Conservation (phyloP, 1,139 yeast species). For the Pneumocystis murina region DNA sequence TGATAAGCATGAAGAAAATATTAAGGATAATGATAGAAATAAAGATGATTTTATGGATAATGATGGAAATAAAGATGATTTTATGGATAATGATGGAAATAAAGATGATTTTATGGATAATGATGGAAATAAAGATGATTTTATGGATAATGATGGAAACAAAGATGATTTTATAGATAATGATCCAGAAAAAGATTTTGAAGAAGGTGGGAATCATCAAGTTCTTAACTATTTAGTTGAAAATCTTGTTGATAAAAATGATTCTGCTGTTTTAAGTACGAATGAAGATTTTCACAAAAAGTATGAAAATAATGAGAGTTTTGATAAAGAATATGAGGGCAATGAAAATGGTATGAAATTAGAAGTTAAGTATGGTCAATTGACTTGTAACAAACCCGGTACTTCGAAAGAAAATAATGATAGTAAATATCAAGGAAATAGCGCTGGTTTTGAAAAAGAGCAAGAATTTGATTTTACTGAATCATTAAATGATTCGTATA, state of each 20-base stretch:
- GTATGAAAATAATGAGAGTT: background rate
- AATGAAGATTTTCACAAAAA: slow-evolving; percentile 37
- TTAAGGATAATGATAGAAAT: slow-evolving; percentile 16
- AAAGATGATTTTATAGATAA: background rate
- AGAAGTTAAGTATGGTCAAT: slow-evolving; percentile 31
- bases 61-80: too few species aligned
- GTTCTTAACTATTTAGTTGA: background rate
- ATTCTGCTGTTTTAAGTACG: slow-evolving; percentile 20
- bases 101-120: background rate
- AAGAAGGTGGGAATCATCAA: background rate
- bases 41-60: background rate
- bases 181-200: background rate
- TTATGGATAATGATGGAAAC: slow-evolving; percentile 16
- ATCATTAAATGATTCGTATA: slow-evolving; percentile 3
- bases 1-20: slow-evolving; percentile 19
- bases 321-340: background rate
- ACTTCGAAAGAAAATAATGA: slow-evolving; percentile 15
- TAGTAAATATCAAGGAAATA: slow-evolving; percentile 15
- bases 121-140: background rate
- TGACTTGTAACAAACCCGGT: background rate
- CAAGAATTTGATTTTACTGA: background rate
- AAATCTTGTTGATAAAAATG: background rate
- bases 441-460: background rate
- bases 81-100: background rate
- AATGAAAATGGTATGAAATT: slow-evolving; percentile 30